Evolutionary conservation across 1,139 yeast species (phyloP), one percentile per base, ranked within the genome.

Genomic region (Yamadazyma kanchanaburiensis): DNA sequence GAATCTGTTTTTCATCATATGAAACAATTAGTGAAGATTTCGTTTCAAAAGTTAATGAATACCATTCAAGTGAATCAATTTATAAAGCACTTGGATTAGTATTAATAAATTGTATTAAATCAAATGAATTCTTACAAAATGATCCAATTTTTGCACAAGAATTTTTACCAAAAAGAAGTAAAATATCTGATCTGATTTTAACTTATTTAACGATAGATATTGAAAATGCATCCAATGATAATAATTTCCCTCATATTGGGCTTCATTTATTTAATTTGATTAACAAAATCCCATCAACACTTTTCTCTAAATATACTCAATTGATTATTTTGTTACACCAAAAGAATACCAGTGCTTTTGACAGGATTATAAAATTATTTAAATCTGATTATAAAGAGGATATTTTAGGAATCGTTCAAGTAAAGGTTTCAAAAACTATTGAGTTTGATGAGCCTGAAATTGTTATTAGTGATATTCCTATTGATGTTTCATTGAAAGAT

Each of bases 141-240:
- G 60, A 60, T 26, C 55, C 53, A 25, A 54, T 49, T 12, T 45
- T 64, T 30, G 54, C 63, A 2, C 60, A 58, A 51, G 73, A 64
- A 37, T 45, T 64, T 10, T 61, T 62, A 9, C 50, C 58, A 23
- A 53, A 42, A 35, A 64, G 64, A 34, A 44, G 58, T 4, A 48
- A 39, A 2, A 54, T 68, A 3, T 45, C 61, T 16, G 36, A 44
- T 10, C 52, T 48, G 51, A 40, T 65, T 6, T 46, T 67, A 18
- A 50, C 49, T 8, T 52, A 62, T 16, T 47, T 65, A 35, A 35
- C 37, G 14, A 38, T 42, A 13, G 32, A 31, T 22, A 22, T 27
- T 12, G 25, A 19, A 3, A 16, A 16, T 11, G 21, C 28, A 4
- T 17, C 31, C 4, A 53, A 58, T 21, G 70, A 63, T 36, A 51